Evolutionary conservation across 2,329 filamentous ascomycete genomes (phyloP), one percentile per base, ranked within the genome.

Genomic region (Atkinsonella hypoxylon): DNA sequence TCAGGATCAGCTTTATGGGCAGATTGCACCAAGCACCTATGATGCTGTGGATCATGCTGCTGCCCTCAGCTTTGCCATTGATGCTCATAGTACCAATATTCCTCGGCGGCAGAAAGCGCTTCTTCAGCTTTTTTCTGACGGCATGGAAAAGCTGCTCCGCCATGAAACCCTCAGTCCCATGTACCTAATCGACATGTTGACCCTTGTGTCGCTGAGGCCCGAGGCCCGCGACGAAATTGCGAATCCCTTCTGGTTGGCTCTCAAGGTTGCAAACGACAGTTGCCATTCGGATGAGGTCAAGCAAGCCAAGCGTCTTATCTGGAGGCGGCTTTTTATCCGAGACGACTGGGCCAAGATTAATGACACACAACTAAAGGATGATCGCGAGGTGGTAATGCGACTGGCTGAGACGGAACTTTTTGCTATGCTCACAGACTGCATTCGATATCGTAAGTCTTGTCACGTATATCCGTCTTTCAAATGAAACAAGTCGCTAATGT

Each of bases 261-360:
- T 95, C 17, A 71, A 76, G 60, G 78, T 76, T 49, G 78, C 70
- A 60, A 75, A 71, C 65, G 76, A 70, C 61, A 79, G 70, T 56
- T 76, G 74, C 58, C 73, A 65, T 58, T 72, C 70, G 56, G 81
- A 72, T 17, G 75, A 78, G n/a, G 74, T 78, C 44, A 75, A 76
- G 55, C 75, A 83, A 55, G 76, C 76, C 5, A 73, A 75, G 63
- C 69, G 72, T 15, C 69, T 81, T 39, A 87, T 97, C 55, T 98
- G 93, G 93, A 85, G 93, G 62, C 81, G 93, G 49, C 84, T 89
- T 54, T 86, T 86, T 60, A 77, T 91, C 57, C 81, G 83, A 47
- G 90, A 96, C 64, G 81, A 96, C 62, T 98, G 93, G 93, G 72
- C 77, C 26, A 74, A 72, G 52, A 78, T 94, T 62, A 91, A 93